Percentiles rank a stretch among this genome's conserved stretches.
These are phyloP conservation scores for Fomitopsis schrenkii DNA, from an alignment of 1,284 basidiomycete species.

Conservation along the genomic window DNA sequence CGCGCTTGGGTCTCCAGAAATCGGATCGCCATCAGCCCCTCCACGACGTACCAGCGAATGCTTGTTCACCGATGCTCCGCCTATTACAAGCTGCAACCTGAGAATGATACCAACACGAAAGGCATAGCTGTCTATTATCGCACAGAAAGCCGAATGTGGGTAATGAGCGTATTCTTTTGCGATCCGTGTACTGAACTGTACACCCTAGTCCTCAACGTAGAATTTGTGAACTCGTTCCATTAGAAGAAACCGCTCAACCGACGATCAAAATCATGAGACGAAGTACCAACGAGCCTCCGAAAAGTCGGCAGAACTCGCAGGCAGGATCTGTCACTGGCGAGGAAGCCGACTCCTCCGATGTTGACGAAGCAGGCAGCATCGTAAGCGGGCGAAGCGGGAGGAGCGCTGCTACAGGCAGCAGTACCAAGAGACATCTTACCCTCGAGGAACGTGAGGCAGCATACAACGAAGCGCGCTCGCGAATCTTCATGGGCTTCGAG, in stretches of 20 bases:
- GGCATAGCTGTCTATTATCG: constrained; percentile 52
- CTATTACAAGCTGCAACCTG: constrained; percentile 68
- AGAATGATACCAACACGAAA: constrained; percentile 62
- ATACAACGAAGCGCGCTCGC: constrained; percentile 75
- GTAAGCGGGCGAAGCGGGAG: constrained; percentile 40
- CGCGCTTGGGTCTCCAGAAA: constrained; percentile 34
- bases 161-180: neutral
- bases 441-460: constrained; percentile 80
- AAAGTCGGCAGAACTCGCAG: constrained; percentile 43
- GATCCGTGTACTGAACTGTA: neutral
- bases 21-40: constrained; percentile 58
- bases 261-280: constrained; percentile 84
- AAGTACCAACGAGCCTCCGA: constrained; percentile 43
- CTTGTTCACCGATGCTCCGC: constrained; percentile 79
- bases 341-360: constrained; percentile 70
- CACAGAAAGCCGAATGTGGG: constrained; percentile 66
- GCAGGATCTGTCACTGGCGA: constrained; percentile 66
- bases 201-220: constrained; percentile 56
- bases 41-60: constrained; percentile 76
- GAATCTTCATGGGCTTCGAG: constrained; percentile 79
- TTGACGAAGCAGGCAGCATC: constrained; percentile 72
- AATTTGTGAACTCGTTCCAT: constrained; percentile 75
- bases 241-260: constrained; percentile 60
- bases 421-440: constrained; percentile 64
- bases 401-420: constrained; percentile 54